Evolutionary conservation across 2,329 filamentous ascomycete genomes (phyloP), one percentile per base, ranked within the genome.

Genomic region (Alternaria hordeiaustralica): DNA sequence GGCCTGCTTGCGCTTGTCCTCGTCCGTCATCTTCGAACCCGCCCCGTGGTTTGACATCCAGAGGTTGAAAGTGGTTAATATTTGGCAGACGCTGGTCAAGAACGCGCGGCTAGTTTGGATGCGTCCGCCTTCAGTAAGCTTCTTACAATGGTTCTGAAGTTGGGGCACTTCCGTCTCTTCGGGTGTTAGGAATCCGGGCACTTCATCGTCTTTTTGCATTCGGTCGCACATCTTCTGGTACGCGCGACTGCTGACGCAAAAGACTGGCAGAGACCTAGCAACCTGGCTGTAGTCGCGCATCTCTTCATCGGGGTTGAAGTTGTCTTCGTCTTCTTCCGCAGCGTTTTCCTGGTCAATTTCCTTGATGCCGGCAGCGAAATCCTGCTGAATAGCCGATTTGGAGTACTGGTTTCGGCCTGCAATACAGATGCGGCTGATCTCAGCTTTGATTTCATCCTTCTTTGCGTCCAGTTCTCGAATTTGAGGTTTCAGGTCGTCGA

Each of bases 151-250:
- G 0, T 79, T 79, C 69, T 87, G 87, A 1, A 91, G 81, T 46
- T 84, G 81, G 2, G 88, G 88, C 15, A 79, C 69, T 59, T 87
- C 88, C 0, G 89, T 91, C 61, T 90, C 84, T 3, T 87, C 81
- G 0, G 79, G 44, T 4, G 79, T 75, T 2, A 76, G 74, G 71
- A 90, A 91, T 0, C 88, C 88, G 12, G 82, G 77, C 2, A 87
- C 81, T 11, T 78, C 68, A 2, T 80, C 77, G 57, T 91, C 88
- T 46, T 86, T 85, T 56, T 80, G 73, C 9, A 90, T 71, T 4
- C 86, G 82, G 2, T 86, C 87, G 43, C 82, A 80, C n/a, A 91
- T 76, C 68, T 88, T 87, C 68, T 91, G 88, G 58, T 89, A 91
- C 0, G 85, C 88, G 47, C 86, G 81, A 50, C 86, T 87, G 61